Evolutionary conservation across 805 yeast genomes (phyloP), one percentile per base, ranked within the genome.

Genomic region (Komagataella pastoris): DNA sequence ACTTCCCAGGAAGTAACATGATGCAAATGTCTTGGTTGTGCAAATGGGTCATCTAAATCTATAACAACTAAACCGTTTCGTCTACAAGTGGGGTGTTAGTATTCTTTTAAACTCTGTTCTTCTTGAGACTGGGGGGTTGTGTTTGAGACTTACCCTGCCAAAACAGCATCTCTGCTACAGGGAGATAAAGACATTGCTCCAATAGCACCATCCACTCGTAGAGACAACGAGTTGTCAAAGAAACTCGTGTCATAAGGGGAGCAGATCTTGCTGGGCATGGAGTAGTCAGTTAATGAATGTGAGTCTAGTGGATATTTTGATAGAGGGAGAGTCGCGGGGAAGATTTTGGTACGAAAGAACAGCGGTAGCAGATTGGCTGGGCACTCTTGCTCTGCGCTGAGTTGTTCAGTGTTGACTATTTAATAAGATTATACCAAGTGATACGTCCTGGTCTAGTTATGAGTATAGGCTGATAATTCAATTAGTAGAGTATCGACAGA

Each of bases 1-100:
- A 93, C 99, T 65, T 93, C 98, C 98, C 98, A 93, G 0, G 95
- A 81, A 0, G 97, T 91, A 43, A 81, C 74, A 61, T 93, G 97
- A 52, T 83, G 95, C 14, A 93, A 75, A 90, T 95, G 88, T 53
- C 99, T 72, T 0, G 99, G 99, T 0, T 95, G 89, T 0, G 91
- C 80, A 66, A 88, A 91, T 1, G 98, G 99, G 64, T 93, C 97
- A 60, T 91, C 96, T 46, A 93, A 67, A 66, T 93, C 98, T n/a
- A 91, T 83, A 44, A 93, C 81, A 64, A 82, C 86, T 12, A 93
- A 72, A 0, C 99, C 99, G 52, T 83, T 74, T 24, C 87, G 74
- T 24, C 81, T 67, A 48, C 23, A 21, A 30, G 7, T 2, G 21
- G 6, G 40, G 47, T 46, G 52, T 49, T 47, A 45, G 43, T 44